Evolutionary conservation across 805 yeast species (phyloP), one percentile per base, ranked within the genome.

Genomic region (Cyberlindnera amylophila): DNA sequence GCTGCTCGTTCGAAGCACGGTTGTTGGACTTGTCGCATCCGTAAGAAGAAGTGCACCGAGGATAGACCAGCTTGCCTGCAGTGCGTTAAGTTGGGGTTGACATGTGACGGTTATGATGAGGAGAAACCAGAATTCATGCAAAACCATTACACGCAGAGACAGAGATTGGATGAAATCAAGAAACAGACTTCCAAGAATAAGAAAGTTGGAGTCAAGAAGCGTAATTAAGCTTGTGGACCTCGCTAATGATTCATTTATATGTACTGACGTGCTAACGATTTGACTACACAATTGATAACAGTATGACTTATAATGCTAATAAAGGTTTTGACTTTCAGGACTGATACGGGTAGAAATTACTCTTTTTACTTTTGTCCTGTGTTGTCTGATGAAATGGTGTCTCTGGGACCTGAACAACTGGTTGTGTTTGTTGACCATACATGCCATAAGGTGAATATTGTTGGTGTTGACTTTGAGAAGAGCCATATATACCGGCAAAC

Each of bases 11-110:
- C 81, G 1, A 73, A 72, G 46, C 66, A 67, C 24, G 90, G 90
- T 0, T 84, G 93, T 55, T 84, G 91, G 91, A 84, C 86, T 6
- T 84, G 91, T 29, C 63, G 90, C 44, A 61, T 82, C 14, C 70
- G 93, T 31, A 80, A 86, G 50, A 84, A 84, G 58, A 77, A 81
- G 50, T 84, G 91, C 54, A 75, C 86, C 1, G 87, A 79, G 53
- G 77, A 77, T 45, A 70, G 67, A 49, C 89, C 90, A 1, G 53
- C 43, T 4, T 84, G 93, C 57, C 55, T 57, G 7, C 79, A 77
- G 50, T 84, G 93, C 59, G 52, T 52, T 2, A 63, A 81, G 37
- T 65, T 84, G 17, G 77, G 78, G 7, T 58, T 84, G 16, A 54
- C 52, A 3, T 84, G 93, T 59, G 82, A 77, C 54, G 77, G 77